Conservation (phyloP, 169 alveolate species). For the Eimeria acervulina region DNA sequence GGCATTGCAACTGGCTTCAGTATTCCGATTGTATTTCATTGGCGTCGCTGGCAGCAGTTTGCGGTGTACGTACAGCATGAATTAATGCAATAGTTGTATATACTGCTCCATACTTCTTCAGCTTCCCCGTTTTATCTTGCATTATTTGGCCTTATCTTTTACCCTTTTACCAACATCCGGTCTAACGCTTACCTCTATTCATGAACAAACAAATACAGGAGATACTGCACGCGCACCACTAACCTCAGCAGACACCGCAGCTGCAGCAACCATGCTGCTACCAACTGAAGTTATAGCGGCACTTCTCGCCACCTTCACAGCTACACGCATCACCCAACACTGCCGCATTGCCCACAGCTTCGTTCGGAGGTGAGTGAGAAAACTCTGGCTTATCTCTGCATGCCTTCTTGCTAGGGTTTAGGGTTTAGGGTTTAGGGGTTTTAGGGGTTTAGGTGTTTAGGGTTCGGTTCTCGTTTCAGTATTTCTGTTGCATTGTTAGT, state of each 20-base stretch:
- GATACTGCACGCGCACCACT: not conserved
- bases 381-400: not conserved
- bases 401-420: not conserved
- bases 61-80: constrained; percentile 24
- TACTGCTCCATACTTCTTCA: not conserved
- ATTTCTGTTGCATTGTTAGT: no score
- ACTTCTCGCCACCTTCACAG: constrained; percentile 9
- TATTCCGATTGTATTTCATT: not conserved
- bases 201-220: not conserved
- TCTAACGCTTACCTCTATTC: no score
- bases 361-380: not conserved
- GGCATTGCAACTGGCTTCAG: not conserved
- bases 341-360: not conserved
- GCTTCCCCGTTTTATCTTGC: not conserved
- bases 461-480: not conserved
- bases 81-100: no score
- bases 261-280: constrained; percentile 19
- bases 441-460: no score
- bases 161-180: not conserved
- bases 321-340: not conserved
- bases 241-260: constrained; percentile 14
- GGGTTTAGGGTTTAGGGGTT: not conserved
- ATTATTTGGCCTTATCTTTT: not conserved
- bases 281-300: constrained; percentile 35
- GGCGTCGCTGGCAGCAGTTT: not conserved